Evolutionary conservation across 1,139 yeast genomes (phyloP), one percentile per base, ranked within the genome.

Genomic region (Magnusiomyces tetraspermus): DNA sequence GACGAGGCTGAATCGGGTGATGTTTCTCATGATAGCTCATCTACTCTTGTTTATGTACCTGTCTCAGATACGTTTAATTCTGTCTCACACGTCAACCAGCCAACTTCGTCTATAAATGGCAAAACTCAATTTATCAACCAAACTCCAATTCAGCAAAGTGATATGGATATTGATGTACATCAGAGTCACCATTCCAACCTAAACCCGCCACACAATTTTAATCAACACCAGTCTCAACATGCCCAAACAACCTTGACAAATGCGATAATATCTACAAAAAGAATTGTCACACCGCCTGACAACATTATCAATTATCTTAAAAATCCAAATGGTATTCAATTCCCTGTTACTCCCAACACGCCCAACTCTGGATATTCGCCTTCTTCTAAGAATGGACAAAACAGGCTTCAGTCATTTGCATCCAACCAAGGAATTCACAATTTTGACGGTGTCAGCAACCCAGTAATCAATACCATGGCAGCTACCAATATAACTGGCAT

Each of bases 271-370:
- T 15, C 38, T 33, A 33, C 38, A 21, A 43, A 26, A 15, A 17
- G 46, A 15, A 23, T 43, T 17, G 33, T 43, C 46, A 43, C 46
- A 6, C 46, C 46, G 21, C 46, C 46, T 17, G 46, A 43, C 36
- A 43, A 28, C 15, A 43, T 43, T 2, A 26, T 43, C 8, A 21
- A 15, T 15, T 38, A 19, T 17, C 23, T 21, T 6, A 38, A 38
- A 19, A 38, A 38, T 19, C 8, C 42, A 19, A 21, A 21, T 19
- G n/a, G 5, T 6, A 15, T 36, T 19, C 24, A 17, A n/a, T 38
- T 38, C 24, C 42, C 42, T 5, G 24, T 38, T 19, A 38, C 42
- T 19, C 42, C 42, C 22, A 21, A 38, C 22, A 38, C 42, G 5
- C 42, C 42, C 42, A 21, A 21, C 5, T 38, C 42, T 10, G 17